Conservation (phyloP, 805 yeast genomes). For the Kockiozyma suomiensis region DNA sequence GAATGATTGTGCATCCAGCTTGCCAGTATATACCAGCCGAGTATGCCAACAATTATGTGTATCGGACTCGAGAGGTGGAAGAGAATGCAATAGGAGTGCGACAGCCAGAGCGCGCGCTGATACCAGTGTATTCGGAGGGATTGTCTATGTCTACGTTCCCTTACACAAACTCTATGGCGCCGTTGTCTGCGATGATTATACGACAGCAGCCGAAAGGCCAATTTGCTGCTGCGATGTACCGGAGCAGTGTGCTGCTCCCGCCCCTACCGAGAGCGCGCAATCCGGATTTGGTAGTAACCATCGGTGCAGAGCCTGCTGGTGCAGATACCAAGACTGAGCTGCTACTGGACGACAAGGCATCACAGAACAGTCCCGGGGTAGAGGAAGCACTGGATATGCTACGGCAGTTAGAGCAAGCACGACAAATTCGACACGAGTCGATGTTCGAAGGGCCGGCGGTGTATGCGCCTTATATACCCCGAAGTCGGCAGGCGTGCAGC, state of each 20-base stretch:
- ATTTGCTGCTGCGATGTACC: slow-evolving; percentile 21
- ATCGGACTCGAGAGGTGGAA: slow-evolving; percentile 22
- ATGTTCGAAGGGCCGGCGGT: slow-evolving; percentile 18
- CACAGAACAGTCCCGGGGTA: not conserved
- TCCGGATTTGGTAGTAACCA: not conserved
- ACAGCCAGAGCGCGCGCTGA: slow-evolving; percentile 24
- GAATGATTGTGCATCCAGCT: slow-evolving; percentile 19
- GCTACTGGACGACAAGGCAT: not conserved
- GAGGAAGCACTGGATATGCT: slow-evolving; percentile 22
- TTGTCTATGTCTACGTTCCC: slow-evolving; percentile 39
- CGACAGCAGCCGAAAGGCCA: slow-evolving; percentile 29
- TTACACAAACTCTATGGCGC: slow-evolving; percentile 39
- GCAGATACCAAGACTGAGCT: not conserved
- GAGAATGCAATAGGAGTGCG: slow-evolving; percentile 8
- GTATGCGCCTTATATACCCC: slow-evolving; percentile 9
- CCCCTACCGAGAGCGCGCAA: slow-evolving; percentile 18
- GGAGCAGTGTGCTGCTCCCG: slow-evolving; percentile 18
- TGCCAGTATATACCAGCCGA: not conserved
- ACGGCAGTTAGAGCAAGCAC: slow-evolving; percentile 16
- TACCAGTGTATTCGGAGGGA: slow-evolving; percentile 37
- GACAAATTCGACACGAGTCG: slow-evolving; percentile 9
- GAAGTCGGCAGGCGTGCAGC: slow-evolving; percentile 6
- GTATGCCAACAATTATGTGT: slow-evolving; percentile 13
- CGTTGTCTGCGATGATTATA: slow-evolving; percentile 27
- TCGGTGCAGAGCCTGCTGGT: not conserved